Evolutionary conservation across 2,329 filamentous ascomycete genomes (phyloP), one percentile per base, ranked within the genome.

Genomic region (Fusarium veterinarium): DNA sequence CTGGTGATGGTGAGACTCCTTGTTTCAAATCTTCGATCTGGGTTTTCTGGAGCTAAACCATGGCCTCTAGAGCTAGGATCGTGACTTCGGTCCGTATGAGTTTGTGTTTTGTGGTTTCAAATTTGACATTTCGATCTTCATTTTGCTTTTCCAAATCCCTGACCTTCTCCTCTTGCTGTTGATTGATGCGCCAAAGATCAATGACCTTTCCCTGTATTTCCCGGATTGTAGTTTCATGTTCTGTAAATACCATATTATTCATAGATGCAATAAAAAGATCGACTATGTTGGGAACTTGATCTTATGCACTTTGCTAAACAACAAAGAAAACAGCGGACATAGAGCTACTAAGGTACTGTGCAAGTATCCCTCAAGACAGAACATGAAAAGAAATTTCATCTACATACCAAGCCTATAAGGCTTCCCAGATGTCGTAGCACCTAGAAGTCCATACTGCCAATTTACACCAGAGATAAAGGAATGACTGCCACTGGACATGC

Each of bases 331-430:
- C 8, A 35, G 16, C 8, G 6, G n/a, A 6, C 7, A n/a, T 20
- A 13, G 0, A 13, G 7, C 20, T n/a, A n/a, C 2, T 14, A 19
- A 8, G 7, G 12, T 8, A n/a, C n/a, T 13, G 20, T n/a, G 12
- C 19, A 6, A 13, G 10, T 4, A n/a, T 8, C 12, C n/a, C 9
- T n/a, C 8, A 41, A 0, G 6, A 6, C 2, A n/a, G 20, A 16
- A 9, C 8, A n/a, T n/a, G 5, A 5, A n/a, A 41, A n/a, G 13
- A 0, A 41, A 9, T 5, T 10, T 13, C 38, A n/a, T 10, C 9
- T 2, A n/a, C 1, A 5, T n/a, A 2, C n/a, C 20, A n/a, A 41
- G 8, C 14, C 2, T 16, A 6, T 23, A 10, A n/a, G 13, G 10
- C n/a, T 41, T 14, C 8, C 20, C 13, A 23, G 13, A 6, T 7